Base-by-base conservation (phyloP, 179 eudicot genomes). In the Amaranthus tricolor region DNA sequence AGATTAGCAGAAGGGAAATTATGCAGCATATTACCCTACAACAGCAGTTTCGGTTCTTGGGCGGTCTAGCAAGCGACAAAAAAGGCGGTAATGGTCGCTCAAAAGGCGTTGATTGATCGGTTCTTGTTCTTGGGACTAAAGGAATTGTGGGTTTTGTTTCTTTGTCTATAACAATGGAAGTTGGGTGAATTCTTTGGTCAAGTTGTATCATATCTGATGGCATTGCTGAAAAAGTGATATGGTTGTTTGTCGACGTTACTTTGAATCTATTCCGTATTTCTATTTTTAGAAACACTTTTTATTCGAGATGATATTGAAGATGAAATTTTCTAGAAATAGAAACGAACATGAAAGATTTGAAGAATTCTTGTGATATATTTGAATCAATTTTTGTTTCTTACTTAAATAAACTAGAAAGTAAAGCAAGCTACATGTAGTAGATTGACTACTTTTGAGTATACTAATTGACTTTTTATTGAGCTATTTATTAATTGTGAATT, bases 21-120 rank as follows among this genome's bases (percentile, higher is more conserved):
- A 77, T 56, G 57, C 78, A 73, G 63, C 78, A 81, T 21, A 81
- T 31, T 8, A 63, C n/a, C 49, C 78, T 73, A 72, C 75, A 81
- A 50, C 69, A 73, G 17, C 80, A 76, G 70, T 65, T 66, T 44
- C 66, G 72, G 4, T 15, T 55, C 68, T 31, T 81, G 43, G 75
- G 81, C 4, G 62, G 68, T 6, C 54, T 58, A 57, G 78, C 24
- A 1, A 76, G 69, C 6, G 61, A 49, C 6, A 7, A 17, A 67
- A 67, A 40, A 31, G 59, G 78, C 9, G 66, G 47, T 45, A 13
- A 58, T 44, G 57, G 50, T 31, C 48, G 74, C 7, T 19, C 51
- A 31, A 51, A 20, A 9, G 51, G 66, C 15, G 60, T 51, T 1
- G 70, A 70, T 48, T 74, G 76, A 24, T 55, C 20, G 0, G 74